Conservation (phyloP, 1,284 basidiomycete species). For the Ganoderma resinaceum region DNA sequence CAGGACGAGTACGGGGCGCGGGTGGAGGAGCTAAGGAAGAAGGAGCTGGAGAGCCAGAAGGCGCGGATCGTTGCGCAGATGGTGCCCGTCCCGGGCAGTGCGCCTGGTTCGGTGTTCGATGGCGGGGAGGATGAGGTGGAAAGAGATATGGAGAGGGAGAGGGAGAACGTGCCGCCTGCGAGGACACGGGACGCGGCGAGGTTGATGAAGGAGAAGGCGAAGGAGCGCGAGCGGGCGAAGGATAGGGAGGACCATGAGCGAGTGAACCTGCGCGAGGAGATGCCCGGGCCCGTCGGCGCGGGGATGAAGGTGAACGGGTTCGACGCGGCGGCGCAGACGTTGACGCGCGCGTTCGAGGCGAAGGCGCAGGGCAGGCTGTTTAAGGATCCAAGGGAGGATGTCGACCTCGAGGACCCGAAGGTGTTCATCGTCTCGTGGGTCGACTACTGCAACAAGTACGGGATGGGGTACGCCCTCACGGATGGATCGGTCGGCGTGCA, state of each 20-base stretch:
- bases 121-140: constrained; percentile 45
- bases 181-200: constrained; percentile 19
- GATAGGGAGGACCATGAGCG: constrained; percentile 32
- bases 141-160: constrained; percentile 8
- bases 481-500: constrained; percentile 95
- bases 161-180: constrained; percentile 25
- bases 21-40: constrained; percentile 58
- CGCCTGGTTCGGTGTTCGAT: constrained; percentile 32
- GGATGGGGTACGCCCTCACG: constrained; percentile 96
- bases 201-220: constrained; percentile 23
- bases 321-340: constrained; percentile 70
- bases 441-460: constrained; percentile 98
- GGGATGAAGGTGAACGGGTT: constrained; percentile 59
- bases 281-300: constrained; percentile 12
- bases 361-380: constrained; percentile 66
- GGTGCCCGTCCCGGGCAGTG: constrained; percentile 59
- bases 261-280: constrained; percentile 31
- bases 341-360: constrained; percentile 75
- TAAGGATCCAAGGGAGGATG: constrained; percentile 64
- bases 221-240: constrained; percentile 35
- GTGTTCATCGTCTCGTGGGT: constrained; percentile 98
- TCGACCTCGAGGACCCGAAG: constrained; percentile 66
- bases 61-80: constrained; percentile 91
- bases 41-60: constrained; percentile 86
- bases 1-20: constrained; percentile 42